phyloP scores from a whole-genome alignment of 2,329 filamentous ascomycete species.

The Apiospora hydei region DNA sequence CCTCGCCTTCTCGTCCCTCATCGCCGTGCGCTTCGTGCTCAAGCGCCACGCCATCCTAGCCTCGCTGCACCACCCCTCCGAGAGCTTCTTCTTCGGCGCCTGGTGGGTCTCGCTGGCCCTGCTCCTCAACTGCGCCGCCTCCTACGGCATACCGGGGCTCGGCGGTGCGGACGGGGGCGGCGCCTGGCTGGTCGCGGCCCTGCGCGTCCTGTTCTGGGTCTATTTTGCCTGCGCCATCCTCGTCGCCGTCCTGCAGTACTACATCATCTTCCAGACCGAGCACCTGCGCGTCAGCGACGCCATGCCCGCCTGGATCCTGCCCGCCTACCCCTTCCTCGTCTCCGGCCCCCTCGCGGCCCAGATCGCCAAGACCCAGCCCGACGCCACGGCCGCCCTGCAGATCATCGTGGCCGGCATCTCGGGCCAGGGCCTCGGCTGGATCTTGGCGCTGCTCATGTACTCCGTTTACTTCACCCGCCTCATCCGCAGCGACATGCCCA shows the following conservation, averaged over 20 bases:
- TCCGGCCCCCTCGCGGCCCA: conserved; percentile 58
- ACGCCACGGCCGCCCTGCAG: conserved; percentile 49
- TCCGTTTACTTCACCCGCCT: conserved; percentile 58
- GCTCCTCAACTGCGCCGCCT: conserved; percentile 68
- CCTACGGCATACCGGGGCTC: conserved; percentile 61
- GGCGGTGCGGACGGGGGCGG: conserved; percentile 40
- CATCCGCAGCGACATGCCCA: conserved; percentile 57
- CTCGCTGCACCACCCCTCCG: conserved; percentile 70
- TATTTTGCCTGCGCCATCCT: conserved; percentile 50
- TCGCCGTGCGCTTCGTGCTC: conserved; percentile 9
- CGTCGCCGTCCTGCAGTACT: conserved; percentile 41
- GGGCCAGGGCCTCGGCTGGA: conserved; percentile 61
- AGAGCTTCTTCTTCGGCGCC: conserved; percentile 70
- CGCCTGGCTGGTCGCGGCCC: conserved; percentile 54
- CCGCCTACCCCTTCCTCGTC: conserved; percentile 62
- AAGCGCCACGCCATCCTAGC: conserved; percentile 14
- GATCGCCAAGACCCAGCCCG: conserved; percentile 53
- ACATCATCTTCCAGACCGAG: conserved; percentile 41
- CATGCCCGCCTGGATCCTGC: conserved; percentile 63
- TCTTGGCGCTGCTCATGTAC: conserved; percentile 60
- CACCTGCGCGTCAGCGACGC: conserved; percentile 56
- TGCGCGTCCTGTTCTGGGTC: conserved; percentile 59
- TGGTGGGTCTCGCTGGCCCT: conserved; percentile 70
- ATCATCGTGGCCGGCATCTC: conserved; percentile 58
- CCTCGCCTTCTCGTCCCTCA: conserved; percentile 9